These are phyloP conservation scores for Gaeumannomyces sp. DNA, from an alignment of 2,329 filamentous ascomycete species.

Conservation along the genomic window DNA sequence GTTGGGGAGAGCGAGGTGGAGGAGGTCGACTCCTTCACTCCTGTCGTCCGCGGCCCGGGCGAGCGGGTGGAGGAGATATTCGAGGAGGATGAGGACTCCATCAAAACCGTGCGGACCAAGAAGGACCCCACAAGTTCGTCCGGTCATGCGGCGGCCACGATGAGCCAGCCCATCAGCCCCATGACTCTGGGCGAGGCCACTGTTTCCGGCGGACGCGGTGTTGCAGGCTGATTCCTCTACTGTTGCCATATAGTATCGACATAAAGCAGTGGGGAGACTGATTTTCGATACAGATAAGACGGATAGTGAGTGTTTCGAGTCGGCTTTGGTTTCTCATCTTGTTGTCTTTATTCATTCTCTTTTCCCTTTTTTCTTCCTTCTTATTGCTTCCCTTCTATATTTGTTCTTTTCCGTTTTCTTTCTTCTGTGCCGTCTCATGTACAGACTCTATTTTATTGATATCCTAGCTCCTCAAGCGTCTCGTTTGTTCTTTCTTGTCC, in stretches of 20 bases:
- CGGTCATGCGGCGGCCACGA: not conserved
- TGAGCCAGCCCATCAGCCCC: conserved; percentile 10
- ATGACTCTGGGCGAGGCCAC: conserved; percentile 2
- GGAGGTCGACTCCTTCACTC: conserved; percentile 54
- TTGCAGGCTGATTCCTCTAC: not conserved
- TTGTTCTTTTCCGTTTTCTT: conserved; percentile 7
- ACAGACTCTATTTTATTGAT: not conserved
- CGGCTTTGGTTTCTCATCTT: not conserved
- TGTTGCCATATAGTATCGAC: not conserved
- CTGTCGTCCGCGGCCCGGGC: conserved; percentile 38
- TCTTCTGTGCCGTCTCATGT: not conserved
- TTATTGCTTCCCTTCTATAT: not conserved
- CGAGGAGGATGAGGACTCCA: conserved; percentile 25
- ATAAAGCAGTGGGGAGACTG: not conserved
- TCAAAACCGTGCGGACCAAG: not conserved
- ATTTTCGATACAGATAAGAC: not conserved
- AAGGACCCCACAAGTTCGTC: not conserved
- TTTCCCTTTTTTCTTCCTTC: conserved; percentile 4
- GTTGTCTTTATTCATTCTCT: not conserved
- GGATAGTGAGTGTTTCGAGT: no score
- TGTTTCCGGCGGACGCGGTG: not conserved
- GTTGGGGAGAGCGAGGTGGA: conserved; percentile 41
- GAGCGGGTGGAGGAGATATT: conserved; percentile 42
- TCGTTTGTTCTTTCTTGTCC: not conserved
- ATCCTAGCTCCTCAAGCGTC: not conserved